These are phyloP conservation scores for Hanseniaspora pseudoguilliermondii DNA, from an alignment of 805 yeast genomes.

Conservation along the genomic window DNA sequence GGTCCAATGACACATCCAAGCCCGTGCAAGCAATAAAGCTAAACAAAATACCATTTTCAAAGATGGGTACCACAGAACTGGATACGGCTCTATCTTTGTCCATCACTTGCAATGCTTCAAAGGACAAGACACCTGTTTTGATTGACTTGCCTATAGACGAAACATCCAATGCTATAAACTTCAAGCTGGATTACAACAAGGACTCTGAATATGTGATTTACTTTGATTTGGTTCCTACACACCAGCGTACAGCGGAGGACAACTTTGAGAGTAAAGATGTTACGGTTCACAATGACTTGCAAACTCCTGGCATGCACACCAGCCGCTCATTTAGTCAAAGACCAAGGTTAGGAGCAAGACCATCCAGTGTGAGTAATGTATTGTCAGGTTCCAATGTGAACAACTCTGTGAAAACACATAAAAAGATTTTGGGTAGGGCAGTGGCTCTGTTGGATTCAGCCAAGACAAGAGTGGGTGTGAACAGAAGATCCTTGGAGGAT, in stretches of 20 bases:
- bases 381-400: conserved; percentile 5
- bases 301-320: background rate
- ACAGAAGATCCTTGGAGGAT: conserved; percentile 54
- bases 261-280: background rate
- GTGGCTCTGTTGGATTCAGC: conserved; percentile 57
- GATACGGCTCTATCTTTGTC: conserved; percentile 78
- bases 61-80: conserved; percentile 66
- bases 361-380: background rate
- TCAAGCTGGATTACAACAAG: conserved; percentile 41
- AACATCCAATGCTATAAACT: conserved; percentile 55
- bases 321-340: background rate
- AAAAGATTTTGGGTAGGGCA: conserved; percentile 63
- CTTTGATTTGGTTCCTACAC: conserved; percentile 86
- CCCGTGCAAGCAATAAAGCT: conserved; percentile 48
- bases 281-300: background rate
- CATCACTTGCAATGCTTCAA: conserved; percentile 31
- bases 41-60: conserved; percentile 61
- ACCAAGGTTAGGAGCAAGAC: background rate
- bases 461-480: conserved; percentile 53
- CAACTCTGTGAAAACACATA: conserved; percentile 12
- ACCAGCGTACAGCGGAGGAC: conserved; percentile 29
- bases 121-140: conserved; percentile 44
- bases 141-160: conserved; percentile 78
- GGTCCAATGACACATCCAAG: conserved; percentile 68
- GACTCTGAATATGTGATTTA: conserved; percentile 46